Evolutionary conservation across 2,329 filamentous ascomycete genomes (phyloP).

Genomic region (Penicillium sp.): DNA sequence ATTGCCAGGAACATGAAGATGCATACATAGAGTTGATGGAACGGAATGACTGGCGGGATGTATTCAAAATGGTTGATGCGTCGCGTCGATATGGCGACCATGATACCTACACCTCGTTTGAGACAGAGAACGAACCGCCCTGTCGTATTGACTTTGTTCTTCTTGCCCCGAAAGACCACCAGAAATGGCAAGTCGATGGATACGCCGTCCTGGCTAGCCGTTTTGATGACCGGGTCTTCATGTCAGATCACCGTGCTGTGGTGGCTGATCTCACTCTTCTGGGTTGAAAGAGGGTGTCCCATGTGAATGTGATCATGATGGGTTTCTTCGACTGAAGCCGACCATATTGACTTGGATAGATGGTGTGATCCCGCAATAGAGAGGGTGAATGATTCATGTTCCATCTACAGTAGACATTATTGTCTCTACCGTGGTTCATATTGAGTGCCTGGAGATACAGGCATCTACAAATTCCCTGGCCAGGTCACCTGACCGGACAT

Average conservation of each 20-base stretch:
- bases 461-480: too few relatives aligned
- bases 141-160: slow-evolving; percentile 51
- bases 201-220: slow-evolving; percentile 50
- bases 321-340: too few relatives aligned
- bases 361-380: neutral
- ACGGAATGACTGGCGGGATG: slow-evolving; percentile 34
- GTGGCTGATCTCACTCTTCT: slow-evolving; percentile 46
- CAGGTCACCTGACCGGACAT: too few relatives aligned
- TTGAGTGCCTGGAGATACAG: too few relatives aligned
- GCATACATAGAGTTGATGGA: slow-evolving; percentile 49
- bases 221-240: slow-evolving; percentile 52
- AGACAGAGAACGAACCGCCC: slow-evolving; percentile 33
- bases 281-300: slow-evolving; percentile 1
- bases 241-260: slow-evolving; percentile 54
- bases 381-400: too few relatives aligned
- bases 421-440: too few relatives aligned
- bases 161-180: slow-evolving; percentile 30
- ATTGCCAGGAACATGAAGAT: slow-evolving; percentile 48
- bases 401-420: too few relatives aligned
- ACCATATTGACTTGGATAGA: neutral
- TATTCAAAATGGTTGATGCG: slow-evolving; percentile 33
- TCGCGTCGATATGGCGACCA: slow-evolving; percentile 46
- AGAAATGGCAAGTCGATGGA: slow-evolving; percentile 41
- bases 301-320: too few relatives aligned
- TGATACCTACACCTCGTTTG: slow-evolving; percentile 52